A percentile compares a stretch with the other conserved stretches of the same genome.
These are phyloP conservation scores for Cyclostephanos invisitatus DNA, from an alignment of 108 stramenopile genomes.

Conservation along the genomic window DNA sequence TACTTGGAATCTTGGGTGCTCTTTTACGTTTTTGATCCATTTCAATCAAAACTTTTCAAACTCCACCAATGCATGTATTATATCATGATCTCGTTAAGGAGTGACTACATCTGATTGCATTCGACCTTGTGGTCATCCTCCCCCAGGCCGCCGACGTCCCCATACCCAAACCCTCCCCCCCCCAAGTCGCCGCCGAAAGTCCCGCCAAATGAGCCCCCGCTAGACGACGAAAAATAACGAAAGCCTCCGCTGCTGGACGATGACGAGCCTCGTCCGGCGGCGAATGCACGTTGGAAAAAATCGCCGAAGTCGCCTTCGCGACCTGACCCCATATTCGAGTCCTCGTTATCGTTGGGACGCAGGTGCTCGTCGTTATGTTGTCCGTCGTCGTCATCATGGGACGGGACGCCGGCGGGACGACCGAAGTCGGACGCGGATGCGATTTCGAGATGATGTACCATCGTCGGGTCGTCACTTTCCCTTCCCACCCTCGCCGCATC, in stretches of 20 bases:
- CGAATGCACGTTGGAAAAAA: conserved; percentile 36
- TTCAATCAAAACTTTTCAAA: too few species aligned
- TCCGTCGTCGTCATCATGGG: background rate
- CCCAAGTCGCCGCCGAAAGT: conserved; percentile 12
- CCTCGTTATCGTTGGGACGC: conserved; percentile 10
- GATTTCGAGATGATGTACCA: conserved; percentile 21
- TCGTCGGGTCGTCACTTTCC: conserved; percentile 2
- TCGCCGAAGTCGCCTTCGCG: conserved; percentile 18
- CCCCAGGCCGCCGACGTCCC: background rate
- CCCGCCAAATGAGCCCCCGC: background rate
- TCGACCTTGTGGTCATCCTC: conserved; percentile 41
- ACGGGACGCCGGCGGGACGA: conserved; percentile 12
- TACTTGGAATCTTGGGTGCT: too few species aligned
- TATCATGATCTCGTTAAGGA: background rate
- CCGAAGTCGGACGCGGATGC: conserved; percentile 59
- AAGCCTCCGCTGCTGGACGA: conserved; percentile 28
- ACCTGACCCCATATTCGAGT: conserved; percentile 5
- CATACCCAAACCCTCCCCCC: conserved; percentile 11
- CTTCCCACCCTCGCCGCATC: background rate
- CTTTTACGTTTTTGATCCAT: too few species aligned
- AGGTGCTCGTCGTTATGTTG: conserved; percentile 24
- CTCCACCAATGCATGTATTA: background rate
- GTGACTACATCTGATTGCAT: conserved; percentile 41
- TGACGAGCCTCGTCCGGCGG: conserved; percentile 5
- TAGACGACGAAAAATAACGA: conserved; percentile 36